These are phyloP conservation scores for Mariannaea sp. DNA, from an alignment of 2,329 filamentous ascomycete genomes.

Conservation along the genomic window DNA sequence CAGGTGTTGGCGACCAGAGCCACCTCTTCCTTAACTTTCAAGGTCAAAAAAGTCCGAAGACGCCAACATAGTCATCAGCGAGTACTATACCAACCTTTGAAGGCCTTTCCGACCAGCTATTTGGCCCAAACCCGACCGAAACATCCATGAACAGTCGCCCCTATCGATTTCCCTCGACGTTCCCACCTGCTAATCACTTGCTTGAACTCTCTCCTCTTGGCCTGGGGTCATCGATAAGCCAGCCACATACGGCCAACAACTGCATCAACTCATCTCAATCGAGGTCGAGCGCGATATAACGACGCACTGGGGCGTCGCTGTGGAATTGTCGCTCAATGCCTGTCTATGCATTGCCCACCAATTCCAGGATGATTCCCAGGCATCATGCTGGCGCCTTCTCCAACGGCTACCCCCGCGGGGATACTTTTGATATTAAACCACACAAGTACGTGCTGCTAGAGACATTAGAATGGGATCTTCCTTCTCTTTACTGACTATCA, in stretches of 20 bases:
- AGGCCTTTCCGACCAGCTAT: not conserved
- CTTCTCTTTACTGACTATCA: conserved; percentile 19
- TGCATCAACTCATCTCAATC: conserved; percentile 1
- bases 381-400: conserved; percentile 76
- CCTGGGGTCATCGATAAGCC: not conserved
- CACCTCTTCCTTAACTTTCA: conserved; percentile 26
- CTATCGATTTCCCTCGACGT: not conserved
- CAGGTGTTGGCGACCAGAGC: conserved; percentile 22
- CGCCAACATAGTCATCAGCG: not conserved
- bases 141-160: not conserved
- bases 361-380: conserved; percentile 79
- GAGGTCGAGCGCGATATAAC: conserved; percentile 13
- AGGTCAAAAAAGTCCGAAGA: conserved; percentile 2
- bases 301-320: conserved; percentile 30
- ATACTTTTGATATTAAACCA: conserved; percentile 85
- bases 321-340: conserved; percentile 35
- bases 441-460: conserved; percentile 69
- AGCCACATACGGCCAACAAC: not conserved
- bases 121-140: not conserved
- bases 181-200: conserved; percentile 8
- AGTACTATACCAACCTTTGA: not conserved
- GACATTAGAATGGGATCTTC: not conserved
- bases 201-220: conserved; percentile 1
- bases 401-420: conserved; percentile 80
- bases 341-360: conserved; percentile 38